phyloP scores from a whole-genome alignment of 2,329 filamentous ascomycete genomes.

The Lecanicillium sp. region DNA sequence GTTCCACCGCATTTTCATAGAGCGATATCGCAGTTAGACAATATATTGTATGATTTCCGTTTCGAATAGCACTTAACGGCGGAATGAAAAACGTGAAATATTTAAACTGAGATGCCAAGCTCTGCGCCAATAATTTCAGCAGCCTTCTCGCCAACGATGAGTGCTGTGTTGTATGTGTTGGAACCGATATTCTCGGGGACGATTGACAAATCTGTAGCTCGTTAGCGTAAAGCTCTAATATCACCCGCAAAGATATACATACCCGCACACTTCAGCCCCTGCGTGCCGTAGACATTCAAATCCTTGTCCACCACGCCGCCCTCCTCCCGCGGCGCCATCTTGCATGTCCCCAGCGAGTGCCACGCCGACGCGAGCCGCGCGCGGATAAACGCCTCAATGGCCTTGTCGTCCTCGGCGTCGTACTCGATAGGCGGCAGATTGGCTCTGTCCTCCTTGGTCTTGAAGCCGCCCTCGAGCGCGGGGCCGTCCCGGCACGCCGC shows the following conservation, averaged over 20 bases:
- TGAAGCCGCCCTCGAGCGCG: conserved; percentile 27
- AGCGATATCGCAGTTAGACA: too few relatives aligned
- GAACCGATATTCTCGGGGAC: conserved; percentile 33
- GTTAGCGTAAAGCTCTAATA: conserved; percentile 8
- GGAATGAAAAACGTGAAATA: not conserved
- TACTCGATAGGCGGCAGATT: conserved; percentile 37
- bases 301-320: conserved; percentile 35
- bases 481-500: conserved; percentile 40
- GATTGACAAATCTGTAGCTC: conserved; percentile 22
- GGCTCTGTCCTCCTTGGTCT: conserved; percentile 30
- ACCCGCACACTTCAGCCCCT: conserved; percentile 32
- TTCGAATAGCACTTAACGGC: too few relatives aligned
- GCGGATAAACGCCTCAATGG: conserved; percentile 37
- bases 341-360: conserved; percentile 37
- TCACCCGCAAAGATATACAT: conserved; percentile 12
- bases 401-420: conserved; percentile 38
- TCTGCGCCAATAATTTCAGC: conserved; percentile 33
- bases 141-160: conserved; percentile 42
- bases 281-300: conserved; percentile 36
- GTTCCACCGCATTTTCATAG: too few relatives aligned
- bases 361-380: conserved; percentile 33
- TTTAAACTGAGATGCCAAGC: conserved; percentile 19
- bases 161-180: conserved; percentile 43
- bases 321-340: conserved; percentile 34
- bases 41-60: too few relatives aligned